Evolutionary conservation across 208 protist genomes (phyloP).

Genomic region (Leishmania gerbilli): DNA sequence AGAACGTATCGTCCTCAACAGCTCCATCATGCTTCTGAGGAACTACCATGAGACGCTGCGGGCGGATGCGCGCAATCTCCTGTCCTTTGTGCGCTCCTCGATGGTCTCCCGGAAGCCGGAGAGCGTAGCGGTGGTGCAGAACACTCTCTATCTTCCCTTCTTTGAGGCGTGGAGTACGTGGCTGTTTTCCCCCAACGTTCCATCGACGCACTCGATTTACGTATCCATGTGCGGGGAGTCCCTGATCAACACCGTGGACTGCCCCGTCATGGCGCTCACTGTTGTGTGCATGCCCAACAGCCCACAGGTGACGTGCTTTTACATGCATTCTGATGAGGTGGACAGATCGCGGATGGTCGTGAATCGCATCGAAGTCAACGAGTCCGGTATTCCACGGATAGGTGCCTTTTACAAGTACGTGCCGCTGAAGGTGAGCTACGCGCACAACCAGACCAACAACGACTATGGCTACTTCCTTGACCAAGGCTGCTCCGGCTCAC

Average conservation of each 20-base stretch:
- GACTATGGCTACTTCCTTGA: constrained; percentile 22
- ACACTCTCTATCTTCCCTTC: constrained; percentile 35
- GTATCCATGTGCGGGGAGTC: constrained; percentile 39
- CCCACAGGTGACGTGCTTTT: constrained; percentile 13
- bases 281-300: constrained; percentile 21
- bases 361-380: constrained; percentile 9
- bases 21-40: constrained; percentile 34
- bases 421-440: constrained; percentile 6
- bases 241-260: constrained; percentile 14
- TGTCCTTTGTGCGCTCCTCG: constrained; percentile 26
- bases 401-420: background rate
- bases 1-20: constrained; percentile 52
- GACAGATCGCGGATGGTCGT: constrained; percentile 11
- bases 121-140: constrained; percentile 19
- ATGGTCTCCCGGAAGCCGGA: background rate
- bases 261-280: constrained; percentile 32
- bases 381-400: background rate
- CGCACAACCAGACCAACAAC: constrained; percentile 5
- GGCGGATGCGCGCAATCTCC: constrained; percentile 13
- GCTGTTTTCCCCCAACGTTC: constrained; percentile 19
- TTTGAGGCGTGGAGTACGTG: constrained; percentile 33
- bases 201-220: constrained; percentile 31
- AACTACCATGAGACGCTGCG: constrained; percentile 28
- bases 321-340: constrained; percentile 18
- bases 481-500: constrained; percentile 3